phyloP scores from a whole-genome alignment of 352 stramenopile species.

The Globisporangium perplexum region DNA sequence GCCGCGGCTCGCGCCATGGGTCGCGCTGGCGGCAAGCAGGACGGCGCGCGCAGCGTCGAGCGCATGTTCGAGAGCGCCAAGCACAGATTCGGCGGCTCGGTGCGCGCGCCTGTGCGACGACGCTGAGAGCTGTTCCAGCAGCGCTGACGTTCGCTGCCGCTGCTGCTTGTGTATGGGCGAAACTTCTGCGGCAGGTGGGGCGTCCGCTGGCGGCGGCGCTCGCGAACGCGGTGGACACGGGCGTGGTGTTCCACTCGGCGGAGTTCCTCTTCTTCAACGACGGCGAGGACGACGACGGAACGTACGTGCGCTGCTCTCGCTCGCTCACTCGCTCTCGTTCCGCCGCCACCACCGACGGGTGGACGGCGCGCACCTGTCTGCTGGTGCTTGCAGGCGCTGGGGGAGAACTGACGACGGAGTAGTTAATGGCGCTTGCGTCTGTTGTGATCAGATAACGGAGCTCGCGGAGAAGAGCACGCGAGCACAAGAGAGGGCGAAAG shows the following conservation, averaged over 20 bases:
- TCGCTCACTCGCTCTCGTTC: not conserved
- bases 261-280: slow-evolving; percentile 75
- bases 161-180: not conserved
- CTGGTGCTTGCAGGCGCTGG: slow-evolving; percentile 7
- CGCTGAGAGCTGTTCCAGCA: too few species aligned
- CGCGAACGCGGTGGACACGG: slow-evolving; percentile 43
- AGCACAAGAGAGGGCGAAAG: not conserved
- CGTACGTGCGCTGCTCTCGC: slow-evolving; percentile 33
- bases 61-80: slow-evolving; percentile 57
- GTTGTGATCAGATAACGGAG: slow-evolving; percentile 52
- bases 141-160: not conserved
- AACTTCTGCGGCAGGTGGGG: slow-evolving; percentile 26
- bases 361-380: not conserved
- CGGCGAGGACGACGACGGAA: slow-evolving; percentile 75
- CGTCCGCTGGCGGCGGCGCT: slow-evolving; percentile 41
- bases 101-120: slow-evolving; percentile 16
- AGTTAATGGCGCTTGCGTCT: slow-evolving; percentile 61
- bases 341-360: too few species aligned
- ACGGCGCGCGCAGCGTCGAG: slow-evolving; percentile 42
- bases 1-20: slow-evolving; percentile 55
- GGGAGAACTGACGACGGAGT: slow-evolving; percentile 63
- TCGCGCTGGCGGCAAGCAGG: slow-evolving; percentile 42
- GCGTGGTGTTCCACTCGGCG: slow-evolving; percentile 48
- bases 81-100: slow-evolving; percentile 55
- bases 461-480: not conserved